These are phyloP conservation scores for Fusarium cicatricum DNA, from an alignment of 2,329 filamentous ascomycete species.

Conservation along the genomic window DNA sequence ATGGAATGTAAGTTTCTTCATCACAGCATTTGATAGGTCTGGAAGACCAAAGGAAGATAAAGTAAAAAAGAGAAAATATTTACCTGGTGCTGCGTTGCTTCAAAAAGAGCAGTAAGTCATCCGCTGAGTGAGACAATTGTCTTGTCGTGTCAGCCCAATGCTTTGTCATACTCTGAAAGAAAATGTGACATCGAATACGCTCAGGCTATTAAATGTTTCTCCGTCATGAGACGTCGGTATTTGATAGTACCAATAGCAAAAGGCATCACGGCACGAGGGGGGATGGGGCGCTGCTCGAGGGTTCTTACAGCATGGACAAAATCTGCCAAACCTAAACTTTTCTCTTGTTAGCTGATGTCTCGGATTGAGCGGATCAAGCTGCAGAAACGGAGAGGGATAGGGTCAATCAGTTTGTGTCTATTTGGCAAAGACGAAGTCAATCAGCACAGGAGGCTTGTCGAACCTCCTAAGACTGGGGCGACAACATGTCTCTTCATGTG, in stretches of 20 bases:
- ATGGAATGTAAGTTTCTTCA: slow-evolving; percentile 76
- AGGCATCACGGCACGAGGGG: slow-evolving; percentile 47
- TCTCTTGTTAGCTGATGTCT: slow-evolving; percentile 32
- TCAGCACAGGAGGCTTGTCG: slow-evolving; percentile 58
- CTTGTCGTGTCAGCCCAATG: slow-evolving; percentile 14
- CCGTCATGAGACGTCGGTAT: slow-evolving; percentile 54
- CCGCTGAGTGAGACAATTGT: not conserved
- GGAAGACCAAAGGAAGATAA: slow-evolving; percentile 17
- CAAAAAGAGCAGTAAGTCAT: too few relatives aligned
- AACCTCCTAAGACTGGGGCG: slow-evolving; percentile 60
- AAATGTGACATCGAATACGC: slow-evolving; percentile 24
- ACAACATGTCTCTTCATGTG: slow-evolving; percentile 58
- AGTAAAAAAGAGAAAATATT: slow-evolving; percentile 34
- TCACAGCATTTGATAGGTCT: slow-evolving; percentile 57
- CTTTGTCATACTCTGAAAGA: not conserved
- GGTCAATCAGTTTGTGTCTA: slow-evolving; percentile 58
- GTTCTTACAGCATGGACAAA: slow-evolving; percentile 18
- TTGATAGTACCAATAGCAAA: slow-evolving; percentile 55
- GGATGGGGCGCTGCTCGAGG: slow-evolving; percentile 1
- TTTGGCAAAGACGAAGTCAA: slow-evolving; percentile 65
- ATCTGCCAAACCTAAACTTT: slow-evolving; percentile 23
- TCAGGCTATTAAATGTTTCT: slow-evolving; percentile 46
- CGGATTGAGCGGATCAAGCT: not conserved
- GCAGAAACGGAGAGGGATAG: slow-evolving; percentile 19
- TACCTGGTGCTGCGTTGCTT: slow-evolving; percentile 32